Base-by-base conservation (phyloP, 2,329 filamentous ascomycete species). In the Amauroascus niger region DNA sequence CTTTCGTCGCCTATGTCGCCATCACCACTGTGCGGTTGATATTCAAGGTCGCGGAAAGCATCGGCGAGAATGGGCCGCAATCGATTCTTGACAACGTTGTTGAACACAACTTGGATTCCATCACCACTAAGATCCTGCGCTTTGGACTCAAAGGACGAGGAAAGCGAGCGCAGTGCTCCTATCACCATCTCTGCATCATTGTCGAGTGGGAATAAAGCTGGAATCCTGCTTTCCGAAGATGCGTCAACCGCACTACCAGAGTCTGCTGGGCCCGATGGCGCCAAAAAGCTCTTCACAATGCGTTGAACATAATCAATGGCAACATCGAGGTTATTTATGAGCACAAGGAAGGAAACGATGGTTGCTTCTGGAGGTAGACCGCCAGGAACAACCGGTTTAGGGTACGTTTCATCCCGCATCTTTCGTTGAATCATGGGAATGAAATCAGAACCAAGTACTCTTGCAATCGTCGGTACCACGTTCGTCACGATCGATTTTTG, bases 361-460 rank as follows among this genome's bases (percentile, higher is more conserved):
- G 85, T 88, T 62, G 89, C 83, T 67, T 98, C 93, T 0, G 90
- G 88, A 0, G 91, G 91, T 43, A 90, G 78, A 0, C 83, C 86
- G 37, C 89, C 89, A 67, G 88, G 84, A 0, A 90, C 80, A 0
- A 81, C 74, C 1, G 88, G 77, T 63, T 86, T 88, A 0, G 91
- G 93, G 65, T 96, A 97, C 57, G 84, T 86, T 69, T 98, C 93
- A 66, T 97, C 89, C 43, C 89, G 83, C 93, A 98, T 97, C 71
- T 95, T 95, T 55, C 91, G 84, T 68, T 97, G 91, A 37, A 95
- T 84, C 89, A 98, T 96, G 63, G 88, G 88, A 59, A 97, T 84
- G 66, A 97, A 98, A 68, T 98, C 93, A 2, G 83, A 82, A 28
- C 86, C 83, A 3, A 98, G 79, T 0, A 98, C 84, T 32, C 88